Percentiles rank a stretch among this genome's conserved stretches.
phyloP scores from a whole-genome alignment of 768 basidiomycete genomes.

The Collybia nuda region DNA sequence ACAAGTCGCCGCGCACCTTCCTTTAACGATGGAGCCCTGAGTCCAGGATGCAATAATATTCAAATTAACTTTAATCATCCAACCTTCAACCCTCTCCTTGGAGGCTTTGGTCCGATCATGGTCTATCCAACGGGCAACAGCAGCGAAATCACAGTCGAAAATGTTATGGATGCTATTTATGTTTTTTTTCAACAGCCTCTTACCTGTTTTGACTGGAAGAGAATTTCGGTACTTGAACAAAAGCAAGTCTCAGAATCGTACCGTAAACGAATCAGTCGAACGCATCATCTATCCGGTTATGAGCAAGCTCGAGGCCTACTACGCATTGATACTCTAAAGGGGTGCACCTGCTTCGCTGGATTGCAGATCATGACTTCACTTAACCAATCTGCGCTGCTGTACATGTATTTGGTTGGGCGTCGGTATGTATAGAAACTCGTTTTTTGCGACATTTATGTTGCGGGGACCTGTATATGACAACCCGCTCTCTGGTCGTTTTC shows the following conservation, averaged over 20 bases:
- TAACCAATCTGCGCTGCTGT: background rate
- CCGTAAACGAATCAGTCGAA: background rate
- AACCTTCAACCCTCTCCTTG: background rate
- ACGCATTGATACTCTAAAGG: background rate
- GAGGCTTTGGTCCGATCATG: background rate
- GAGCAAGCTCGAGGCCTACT: background rate
- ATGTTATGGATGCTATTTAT: slow-evolving; percentile 2
- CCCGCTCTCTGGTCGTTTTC: too few relatives aligned
- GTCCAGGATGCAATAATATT: background rate
- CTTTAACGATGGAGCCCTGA: background rate
- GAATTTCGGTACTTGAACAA: background rate
- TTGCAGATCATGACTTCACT: background rate
- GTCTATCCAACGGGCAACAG: background rate
- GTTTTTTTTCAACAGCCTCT: background rate
- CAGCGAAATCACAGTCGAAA: background rate
- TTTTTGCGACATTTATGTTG: too few relatives aligned
- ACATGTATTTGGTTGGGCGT: background rate
- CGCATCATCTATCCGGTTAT: background rate
- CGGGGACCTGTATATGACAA: too few relatives aligned
- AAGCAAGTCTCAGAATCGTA: background rate
- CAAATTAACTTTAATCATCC: background rate
- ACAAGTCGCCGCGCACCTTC: background rate
- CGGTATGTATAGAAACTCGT: too few relatives aligned
- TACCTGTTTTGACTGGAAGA: background rate
- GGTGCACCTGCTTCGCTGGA: slow-evolving; percentile 1